phyloP scores from a whole-genome alignment of 192 early-diverging fungal genomes.

The Geosiphon pyriformis region DNA sequence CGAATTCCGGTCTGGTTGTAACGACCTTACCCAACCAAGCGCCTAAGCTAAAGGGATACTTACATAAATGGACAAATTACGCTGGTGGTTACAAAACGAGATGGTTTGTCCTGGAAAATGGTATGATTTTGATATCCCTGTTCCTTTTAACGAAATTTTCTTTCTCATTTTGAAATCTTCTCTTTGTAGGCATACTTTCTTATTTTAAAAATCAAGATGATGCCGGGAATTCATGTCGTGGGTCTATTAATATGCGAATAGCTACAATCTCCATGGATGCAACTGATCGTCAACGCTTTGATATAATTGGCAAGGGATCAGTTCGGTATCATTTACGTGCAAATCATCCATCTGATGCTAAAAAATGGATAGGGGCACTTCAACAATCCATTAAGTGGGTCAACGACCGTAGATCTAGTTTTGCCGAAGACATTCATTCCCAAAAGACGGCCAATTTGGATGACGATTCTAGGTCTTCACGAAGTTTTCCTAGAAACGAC shows the following conservation, averaged over 20 bases:
- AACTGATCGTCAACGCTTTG: slow-evolving; percentile 65
- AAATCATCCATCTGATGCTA: slow-evolving; percentile 60
- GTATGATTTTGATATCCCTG: slow-evolving; percentile 22
- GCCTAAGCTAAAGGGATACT: slow-evolving; percentile 55
- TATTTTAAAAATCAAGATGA: slow-evolving; percentile 80
- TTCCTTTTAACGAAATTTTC: neutral
- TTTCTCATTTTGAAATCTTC: neutral
- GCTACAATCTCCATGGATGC: slow-evolving; percentile 60
- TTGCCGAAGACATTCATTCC: slow-evolving; percentile 23
- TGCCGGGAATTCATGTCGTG: slow-evolving; percentile 69
- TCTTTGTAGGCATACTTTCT: slow-evolving; percentile 50
- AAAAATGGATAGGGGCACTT: slow-evolving; percentile 76
- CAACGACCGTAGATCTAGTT: slow-evolving; percentile 21
- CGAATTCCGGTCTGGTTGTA: slow-evolving; percentile 45
- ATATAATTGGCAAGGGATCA: slow-evolving; percentile 72
- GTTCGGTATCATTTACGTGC: slow-evolving; percentile 69
- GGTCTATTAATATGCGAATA: slow-evolving; percentile 70
- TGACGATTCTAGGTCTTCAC: slow-evolving; percentile 9
- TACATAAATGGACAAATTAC: slow-evolving; percentile 87
- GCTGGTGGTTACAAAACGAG: slow-evolving; percentile 71
- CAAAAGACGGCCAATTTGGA: slow-evolving; percentile 11
- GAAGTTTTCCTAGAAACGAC: slow-evolving; percentile 5
- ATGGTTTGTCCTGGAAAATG: slow-evolving; percentile 77
- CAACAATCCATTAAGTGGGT: slow-evolving; percentile 74
- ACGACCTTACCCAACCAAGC: slow-evolving; percentile 50